phyloP scores from a whole-genome alignment of 2,329 filamentous ascomycete genomes.

The Aspergillus thermomutatus region DNA sequence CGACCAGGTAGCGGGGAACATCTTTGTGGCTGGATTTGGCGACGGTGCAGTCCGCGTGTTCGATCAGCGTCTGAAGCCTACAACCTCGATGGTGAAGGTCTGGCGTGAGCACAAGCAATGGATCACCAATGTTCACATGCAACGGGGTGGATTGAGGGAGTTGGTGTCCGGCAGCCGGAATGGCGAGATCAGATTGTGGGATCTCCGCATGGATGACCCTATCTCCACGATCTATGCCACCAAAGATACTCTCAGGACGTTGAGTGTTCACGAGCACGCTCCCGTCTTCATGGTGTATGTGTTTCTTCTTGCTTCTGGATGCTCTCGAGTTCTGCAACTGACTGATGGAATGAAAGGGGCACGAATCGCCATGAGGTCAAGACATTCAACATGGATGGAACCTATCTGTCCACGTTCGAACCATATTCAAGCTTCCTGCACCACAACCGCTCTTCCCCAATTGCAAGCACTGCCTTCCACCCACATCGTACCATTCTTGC shows the following conservation, averaged over 20 bases:
- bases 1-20: conserved; percentile 94
- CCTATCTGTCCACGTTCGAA: conserved; percentile 76
- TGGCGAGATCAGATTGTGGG: conserved; percentile 93
- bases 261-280: conserved; percentile 92
- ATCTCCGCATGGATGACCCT: conserved; percentile 80
- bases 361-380: conserved; percentile 85
- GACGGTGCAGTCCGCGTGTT: conserved; percentile 94
- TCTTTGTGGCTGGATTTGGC: conserved; percentile 94
- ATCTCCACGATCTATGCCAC: conserved; percentile 72
- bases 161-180: conserved; percentile 86
- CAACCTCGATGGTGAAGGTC: conserved; percentile 89
- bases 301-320: not conserved
- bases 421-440: conserved; percentile 87
- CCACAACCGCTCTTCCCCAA: conserved; percentile 74
- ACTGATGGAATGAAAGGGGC: conserved; percentile 55
- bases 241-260: conserved; percentile 72
- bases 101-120: conserved; percentile 97
- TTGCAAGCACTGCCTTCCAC: conserved; percentile 89
- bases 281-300: conserved; percentile 92
- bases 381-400: conserved; percentile 84
- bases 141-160: conserved; percentile 89
- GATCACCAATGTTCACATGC: conserved; percentile 95
- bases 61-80: conserved; percentile 78
- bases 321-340: conserved; percentile 7
- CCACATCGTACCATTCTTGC: conserved; percentile 90